phyloP scores from a whole-genome alignment of 202 grass and related monocot species.

The Zizania palustris region DNA sequence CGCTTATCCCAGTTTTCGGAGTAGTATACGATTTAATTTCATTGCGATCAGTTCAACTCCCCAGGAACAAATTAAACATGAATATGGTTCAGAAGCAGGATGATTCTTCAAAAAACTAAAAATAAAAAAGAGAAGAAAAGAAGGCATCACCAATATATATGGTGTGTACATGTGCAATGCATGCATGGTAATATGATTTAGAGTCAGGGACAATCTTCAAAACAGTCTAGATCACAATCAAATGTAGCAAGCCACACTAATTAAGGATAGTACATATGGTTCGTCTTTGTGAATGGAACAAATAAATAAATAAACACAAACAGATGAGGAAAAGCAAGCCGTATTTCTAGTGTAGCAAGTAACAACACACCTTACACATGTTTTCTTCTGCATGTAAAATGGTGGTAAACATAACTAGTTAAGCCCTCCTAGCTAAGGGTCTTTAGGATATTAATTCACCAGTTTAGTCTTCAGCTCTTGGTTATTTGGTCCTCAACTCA shows the following conservation, averaged over 20 bases:
- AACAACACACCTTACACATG: conserved; percentile 14
- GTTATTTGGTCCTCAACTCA: conserved; percentile 1
- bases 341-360: conserved; percentile 12
- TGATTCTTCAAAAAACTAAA: too few species aligned
- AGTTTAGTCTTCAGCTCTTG: conserved; percentile 28
- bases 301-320: conserved; percentile 17
- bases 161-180: too few species aligned
- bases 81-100: too few species aligned
- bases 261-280: conserved; percentile 27
- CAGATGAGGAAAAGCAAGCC: conserved; percentile 29
- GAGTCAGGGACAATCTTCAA: not conserved
- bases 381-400: conserved; percentile 32
- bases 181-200: not conserved
- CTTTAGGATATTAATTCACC: conserved; percentile 20
- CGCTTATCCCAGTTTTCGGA: too few species aligned
- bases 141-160: not conserved
- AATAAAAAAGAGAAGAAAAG: too few species aligned
- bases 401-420: conserved; percentile 19
- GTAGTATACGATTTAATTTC: too few species aligned
- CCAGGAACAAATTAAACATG: too few species aligned
- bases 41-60: too few species aligned
- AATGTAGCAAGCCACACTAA: conserved; percentile 21
- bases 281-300: conserved; percentile 19
- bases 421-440: conserved; percentile 26
- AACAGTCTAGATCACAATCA: conserved; percentile 3